Conservation (phyloP, 1,284 basidiomycete genomes). For the Papiliotrema terrestris region DNA sequence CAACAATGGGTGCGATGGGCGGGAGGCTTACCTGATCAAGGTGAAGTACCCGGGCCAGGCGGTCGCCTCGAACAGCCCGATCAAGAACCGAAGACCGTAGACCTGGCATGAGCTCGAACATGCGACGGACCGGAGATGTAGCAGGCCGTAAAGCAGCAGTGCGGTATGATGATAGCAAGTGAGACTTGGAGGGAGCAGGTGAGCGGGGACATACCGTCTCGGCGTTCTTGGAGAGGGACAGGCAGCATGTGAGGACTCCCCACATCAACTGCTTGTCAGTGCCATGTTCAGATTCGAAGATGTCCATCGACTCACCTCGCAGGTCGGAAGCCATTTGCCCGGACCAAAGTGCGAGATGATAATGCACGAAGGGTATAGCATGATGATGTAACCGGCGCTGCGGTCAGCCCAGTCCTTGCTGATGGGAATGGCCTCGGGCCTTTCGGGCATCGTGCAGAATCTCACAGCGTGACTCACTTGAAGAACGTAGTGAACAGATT, state of each 20-base stretch:
- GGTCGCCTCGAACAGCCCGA: neutral
- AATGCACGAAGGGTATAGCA: constrained; percentile 32
- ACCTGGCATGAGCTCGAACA: neutral
- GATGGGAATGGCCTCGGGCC: no score
- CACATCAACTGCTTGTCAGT: constrained; percentile 12
- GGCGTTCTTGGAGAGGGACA: neutral
- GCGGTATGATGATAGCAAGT: no score
- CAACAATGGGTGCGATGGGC: neutral
- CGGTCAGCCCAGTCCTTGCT: no score
- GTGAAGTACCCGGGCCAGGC: neutral
- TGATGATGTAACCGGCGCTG: neutral
- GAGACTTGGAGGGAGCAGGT: no score
- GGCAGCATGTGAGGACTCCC: constrained; percentile 15
- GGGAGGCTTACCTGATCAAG: neutral
- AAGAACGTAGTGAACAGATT: constrained; percentile 52
- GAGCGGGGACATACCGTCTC: neutral
- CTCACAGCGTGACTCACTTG: neutral
- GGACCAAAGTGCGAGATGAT: constrained; percentile 31
- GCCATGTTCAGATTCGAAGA: no score
- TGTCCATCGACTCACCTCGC: constrained; percentile 18
- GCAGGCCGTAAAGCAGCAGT: no score
- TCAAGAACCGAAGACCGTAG: neutral
- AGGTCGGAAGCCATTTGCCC: constrained; percentile 18
- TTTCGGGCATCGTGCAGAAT: no score
- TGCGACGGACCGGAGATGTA: no score